phyloP scores from a whole-genome alignment of 2,329 filamentous ascomycete genomes.

The Ophiostoma angusticollis region DNA sequence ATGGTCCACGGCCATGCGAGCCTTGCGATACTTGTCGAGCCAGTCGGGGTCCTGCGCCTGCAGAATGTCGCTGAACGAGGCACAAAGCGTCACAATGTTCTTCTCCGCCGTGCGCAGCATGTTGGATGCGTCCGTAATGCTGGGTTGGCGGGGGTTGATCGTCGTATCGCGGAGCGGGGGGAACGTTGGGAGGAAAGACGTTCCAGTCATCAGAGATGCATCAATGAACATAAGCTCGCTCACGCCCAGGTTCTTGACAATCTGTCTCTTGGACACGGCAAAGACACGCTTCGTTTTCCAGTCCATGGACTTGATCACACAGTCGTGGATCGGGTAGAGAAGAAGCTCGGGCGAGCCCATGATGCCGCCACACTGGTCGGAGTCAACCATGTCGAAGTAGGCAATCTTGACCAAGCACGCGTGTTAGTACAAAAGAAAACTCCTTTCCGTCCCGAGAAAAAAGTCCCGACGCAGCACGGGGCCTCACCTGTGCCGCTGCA shows the following conservation, averaged over 20 bases:
- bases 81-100: conserved; percentile 59
- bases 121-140: conserved; percentile 64
- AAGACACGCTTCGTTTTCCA: conserved; percentile 55
- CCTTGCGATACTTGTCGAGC: conserved; percentile 75
- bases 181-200: conserved; percentile 64
- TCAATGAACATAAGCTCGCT: conserved; percentile 67
- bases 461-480: neutral
- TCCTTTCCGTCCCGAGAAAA: no score
- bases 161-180: conserved; percentile 56
- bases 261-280: conserved; percentile 51
- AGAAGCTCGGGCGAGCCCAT: conserved; percentile 78
- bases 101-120: conserved; percentile 60
- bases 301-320: conserved; percentile 54
- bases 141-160: conserved; percentile 42
- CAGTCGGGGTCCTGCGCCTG: conserved; percentile 61
- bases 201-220: conserved; percentile 70
- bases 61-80: conserved; percentile 67
- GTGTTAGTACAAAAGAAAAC: no score
- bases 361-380: conserved; percentile 58
- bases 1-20: conserved; percentile 74
- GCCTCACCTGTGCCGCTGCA: conserved; percentile 80
- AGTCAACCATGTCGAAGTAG: conserved; percentile 58
- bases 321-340: conserved; percentile 69
- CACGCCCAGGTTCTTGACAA: conserved; percentile 56
- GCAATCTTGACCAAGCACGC: conserved; percentile 47